A percentile compares a stretch with the other conserved stretches of the same genome.
These are phyloP conservation scores for Paramecium biaurelia DNA, from an alignment of 73 alveolate genomes.

Conservation along the genomic window DNA sequence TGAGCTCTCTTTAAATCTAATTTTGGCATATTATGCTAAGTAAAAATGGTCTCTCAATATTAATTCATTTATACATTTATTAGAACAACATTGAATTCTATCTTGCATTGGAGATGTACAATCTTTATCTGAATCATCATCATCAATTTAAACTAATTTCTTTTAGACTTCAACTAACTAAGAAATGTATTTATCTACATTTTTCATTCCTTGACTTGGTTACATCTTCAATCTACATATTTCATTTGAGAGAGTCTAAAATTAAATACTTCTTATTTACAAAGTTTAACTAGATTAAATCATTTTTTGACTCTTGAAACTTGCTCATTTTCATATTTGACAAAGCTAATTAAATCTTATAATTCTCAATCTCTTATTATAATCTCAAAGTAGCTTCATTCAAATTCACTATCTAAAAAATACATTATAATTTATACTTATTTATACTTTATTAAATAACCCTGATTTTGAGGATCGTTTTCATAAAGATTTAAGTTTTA, in stretches of 20 bases:
- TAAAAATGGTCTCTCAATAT: neutral
- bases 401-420: neutral
- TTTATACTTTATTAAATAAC: neutral
- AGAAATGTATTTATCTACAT: neutral
- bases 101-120: neutral
- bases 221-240: neutral
- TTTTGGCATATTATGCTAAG: constrained; percentile 7
- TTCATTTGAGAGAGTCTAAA: neutral
- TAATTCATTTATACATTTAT: constrained; percentile 4
- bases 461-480: neutral
- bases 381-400: neutral
- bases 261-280: neutral
- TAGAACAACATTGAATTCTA: neutral
- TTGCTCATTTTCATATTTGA: neutral
- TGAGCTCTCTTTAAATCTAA: constrained; percentile 23
- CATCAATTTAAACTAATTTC: neutral
- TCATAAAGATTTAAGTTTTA: neutral
- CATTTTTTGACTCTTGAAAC: neutral
- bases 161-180: neutral
- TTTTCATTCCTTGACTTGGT: neutral
- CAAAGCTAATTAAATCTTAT: neutral
- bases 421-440: neutral
- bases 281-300: constrained; percentile 15
- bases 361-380: neutral
- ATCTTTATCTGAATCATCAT: constrained; percentile 5